A percentile compares a stretch with the other conserved stretches of the same genome.
Conservation (phyloP, 208 protist genomes). For the Lotmaria passim region DNA sequence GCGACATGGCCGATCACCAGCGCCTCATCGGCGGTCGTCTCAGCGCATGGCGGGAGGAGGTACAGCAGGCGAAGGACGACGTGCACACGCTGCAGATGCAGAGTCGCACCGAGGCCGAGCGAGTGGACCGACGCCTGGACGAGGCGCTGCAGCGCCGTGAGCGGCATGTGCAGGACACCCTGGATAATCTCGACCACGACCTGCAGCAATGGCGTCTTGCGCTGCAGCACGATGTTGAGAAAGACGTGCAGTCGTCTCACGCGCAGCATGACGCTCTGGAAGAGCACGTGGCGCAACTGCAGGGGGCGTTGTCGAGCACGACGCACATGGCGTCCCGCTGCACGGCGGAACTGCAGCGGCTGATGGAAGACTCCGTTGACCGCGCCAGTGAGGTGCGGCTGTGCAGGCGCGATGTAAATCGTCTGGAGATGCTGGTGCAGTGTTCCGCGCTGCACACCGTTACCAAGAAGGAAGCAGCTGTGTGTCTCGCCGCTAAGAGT, state of each 20-base stretch:
- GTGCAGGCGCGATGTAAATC: slow-evolving; percentile 78
- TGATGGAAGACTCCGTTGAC: slow-evolving; percentile 62
- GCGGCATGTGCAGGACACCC: slow-evolving; percentile 46
- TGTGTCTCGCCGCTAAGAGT: background rate
- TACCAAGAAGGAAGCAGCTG: background rate
- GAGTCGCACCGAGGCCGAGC: background rate
- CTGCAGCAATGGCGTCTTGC: slow-evolving; percentile 48
- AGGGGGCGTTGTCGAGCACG: slow-evolving; percentile 53
- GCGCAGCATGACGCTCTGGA: slow-evolving; percentile 45
- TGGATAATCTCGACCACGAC: slow-evolving; percentile 44
- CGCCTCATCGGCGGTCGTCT: slow-evolving; percentile 20
- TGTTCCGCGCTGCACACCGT: slow-evolving; percentile 20
- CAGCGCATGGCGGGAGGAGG: slow-evolving; percentile 33
- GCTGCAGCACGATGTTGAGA: slow-evolving; percentile 28
- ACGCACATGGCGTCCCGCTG: slow-evolving; percentile 42
- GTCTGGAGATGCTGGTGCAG: slow-evolving; percentile 74
- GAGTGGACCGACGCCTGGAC: slow-evolving; percentile 53
- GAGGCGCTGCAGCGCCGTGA: slow-evolving; percentile 55
- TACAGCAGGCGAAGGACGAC: slow-evolving; percentile 47
- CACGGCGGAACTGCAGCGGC: slow-evolving; percentile 39
- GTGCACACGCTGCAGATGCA: slow-evolving; percentile 40
- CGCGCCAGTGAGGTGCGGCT: slow-evolving; percentile 55
- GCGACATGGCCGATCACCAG: slow-evolving; percentile 29
- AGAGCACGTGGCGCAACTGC: slow-evolving; percentile 50
- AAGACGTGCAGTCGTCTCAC: slow-evolving; percentile 24